Evolutionary conservation across 768 basidiomycete species (phyloP).

Genomic region (Crucibulum laeve): DNA sequence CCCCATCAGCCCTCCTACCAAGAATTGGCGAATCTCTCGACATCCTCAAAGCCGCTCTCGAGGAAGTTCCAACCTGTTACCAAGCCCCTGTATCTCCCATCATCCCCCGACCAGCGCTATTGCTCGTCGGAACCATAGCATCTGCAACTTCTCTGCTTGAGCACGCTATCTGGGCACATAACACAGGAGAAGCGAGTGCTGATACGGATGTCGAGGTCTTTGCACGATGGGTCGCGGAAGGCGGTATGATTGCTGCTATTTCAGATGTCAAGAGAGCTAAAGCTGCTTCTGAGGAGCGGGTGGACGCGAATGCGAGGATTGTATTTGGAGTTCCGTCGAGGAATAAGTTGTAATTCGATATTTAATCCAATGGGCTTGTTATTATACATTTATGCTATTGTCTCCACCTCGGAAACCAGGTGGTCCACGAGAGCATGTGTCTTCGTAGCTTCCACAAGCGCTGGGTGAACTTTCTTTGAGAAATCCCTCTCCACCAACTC

Average conservation of each 20-base stretch:
- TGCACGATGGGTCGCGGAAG: conserved; percentile 41
- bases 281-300: conserved; percentile 15
- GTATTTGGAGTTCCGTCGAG: conserved; percentile 26
- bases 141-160: conserved; percentile 59
- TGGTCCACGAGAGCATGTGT: no score
- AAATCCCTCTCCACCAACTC: no score
- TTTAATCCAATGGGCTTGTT: no score
- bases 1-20: conserved; percentile 27
- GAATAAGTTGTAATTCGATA: conserved; percentile 20
- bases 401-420: no score
- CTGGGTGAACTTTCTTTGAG: no score
- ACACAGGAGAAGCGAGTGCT: conserved; percentile 17
- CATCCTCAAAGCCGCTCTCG: conserved; percentile 33
- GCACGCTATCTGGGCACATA: conserved; percentile 60
- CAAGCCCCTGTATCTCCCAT: conserved; percentile 37
- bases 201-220: conserved; percentile 50
- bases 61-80: conserved; percentile 36
- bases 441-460: no score
- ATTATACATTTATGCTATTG: no score
- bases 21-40: conserved; percentile 23
- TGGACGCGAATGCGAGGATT: conserved; percentile 22
- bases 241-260: conserved; percentile 36
- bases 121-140: conserved; percentile 51
- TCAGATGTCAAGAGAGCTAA: conserved; percentile 28
- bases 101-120: conserved; percentile 52